phyloP scores from a whole-genome alignment of 2,329 filamentous ascomycete species.

The Claviceps pazoutovae region DNA sequence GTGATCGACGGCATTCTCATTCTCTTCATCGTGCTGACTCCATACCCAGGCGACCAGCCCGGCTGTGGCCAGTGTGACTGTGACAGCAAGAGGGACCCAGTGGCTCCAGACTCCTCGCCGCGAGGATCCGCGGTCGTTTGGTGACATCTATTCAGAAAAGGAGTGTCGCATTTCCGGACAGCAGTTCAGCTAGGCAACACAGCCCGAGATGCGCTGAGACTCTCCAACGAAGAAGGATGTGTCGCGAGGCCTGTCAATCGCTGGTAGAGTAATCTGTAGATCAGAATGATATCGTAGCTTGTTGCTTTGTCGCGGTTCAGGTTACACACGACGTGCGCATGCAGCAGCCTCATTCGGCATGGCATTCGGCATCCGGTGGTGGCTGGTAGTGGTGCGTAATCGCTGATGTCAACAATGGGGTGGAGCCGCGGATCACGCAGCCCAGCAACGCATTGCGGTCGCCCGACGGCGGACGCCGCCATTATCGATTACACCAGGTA shows the following conservation, averaged over 20 bases:
- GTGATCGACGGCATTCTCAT: constrained; percentile 49
- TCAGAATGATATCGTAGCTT: constrained; percentile 1
- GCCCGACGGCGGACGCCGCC: not conserved
- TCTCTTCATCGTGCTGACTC: constrained; percentile 70
- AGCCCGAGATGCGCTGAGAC: not conserved
- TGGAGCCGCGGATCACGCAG: constrained; percentile 4
- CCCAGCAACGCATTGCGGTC: constrained; percentile 6
- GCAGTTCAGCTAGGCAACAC: constrained; percentile 7
- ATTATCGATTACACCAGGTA: not conserved
- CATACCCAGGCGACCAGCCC: constrained; percentile 85
- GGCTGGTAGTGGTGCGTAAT: constrained; percentile 2
- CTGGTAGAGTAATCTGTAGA: not conserved
- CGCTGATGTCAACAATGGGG: constrained; percentile 7
- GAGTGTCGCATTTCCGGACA: constrained; percentile 21
- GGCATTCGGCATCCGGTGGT: not conserved
- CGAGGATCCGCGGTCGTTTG: constrained; percentile 40
- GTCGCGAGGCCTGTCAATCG: not conserved
- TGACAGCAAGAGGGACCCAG: constrained; percentile 80
- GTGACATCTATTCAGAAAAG: constrained; percentile 35
- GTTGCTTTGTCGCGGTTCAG: not conserved
- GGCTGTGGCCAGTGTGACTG: constrained; percentile 73
- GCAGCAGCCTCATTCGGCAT: not conserved
- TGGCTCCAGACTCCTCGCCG: constrained; percentile 57
- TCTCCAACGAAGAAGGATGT: not conserved
- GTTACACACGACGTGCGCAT: not conserved